phyloP scores from a whole-genome alignment of 768 basidiomycete genomes.

The Auriculariales sp. region DNA sequence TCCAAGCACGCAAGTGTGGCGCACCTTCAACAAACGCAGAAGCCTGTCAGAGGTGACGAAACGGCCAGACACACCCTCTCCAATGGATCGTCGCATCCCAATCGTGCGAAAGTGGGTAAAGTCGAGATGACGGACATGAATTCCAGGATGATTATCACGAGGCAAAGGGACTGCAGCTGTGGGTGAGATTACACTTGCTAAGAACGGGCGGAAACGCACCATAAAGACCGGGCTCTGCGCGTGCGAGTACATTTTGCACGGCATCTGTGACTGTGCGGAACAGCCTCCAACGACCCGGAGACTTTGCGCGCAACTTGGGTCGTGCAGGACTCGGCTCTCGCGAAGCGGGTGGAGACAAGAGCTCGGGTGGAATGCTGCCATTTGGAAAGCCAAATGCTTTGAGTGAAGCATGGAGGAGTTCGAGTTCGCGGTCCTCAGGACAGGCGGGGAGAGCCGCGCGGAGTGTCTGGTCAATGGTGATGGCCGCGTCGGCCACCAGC shows the following conservation, averaged over 20 bases:
- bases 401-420: slow-evolving; percentile 42
- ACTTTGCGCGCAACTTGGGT: slow-evolving; percentile 60
- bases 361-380: slow-evolving; percentile 52
- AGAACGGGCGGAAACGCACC: slow-evolving; percentile 32
- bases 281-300: slow-evolving; percentile 74
- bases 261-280: slow-evolving; percentile 67
- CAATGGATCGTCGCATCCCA: slow-evolving; percentile 85
- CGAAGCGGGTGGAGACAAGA: slow-evolving; percentile 66
- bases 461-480: slow-evolving; percentile 52
- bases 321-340: slow-evolving; percentile 75
- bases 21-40: slow-evolving; percentile 59
- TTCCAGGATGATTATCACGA: slow-evolving; percentile 57
- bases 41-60: slow-evolving; percentile 89
- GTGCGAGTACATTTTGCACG: slow-evolving; percentile 53
- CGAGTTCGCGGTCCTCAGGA: slow-evolving; percentile 26
- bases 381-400: slow-evolving; percentile 46
- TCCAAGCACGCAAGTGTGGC: slow-evolving; percentile 9
- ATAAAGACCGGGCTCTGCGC: slow-evolving; percentile 55
- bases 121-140: slow-evolving; percentile 74
- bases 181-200: slow-evolving; percentile 4
- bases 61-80: slow-evolving; percentile 75
- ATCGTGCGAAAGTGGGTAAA: slow-evolving; percentile 97
- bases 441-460: slow-evolving; percentile 38
- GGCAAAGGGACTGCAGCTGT: slow-evolving; percentile 42
- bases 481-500: too few relatives aligned